Base-by-base conservation (phyloP, 192 early-diverging fungal species). In the Paraglomus brasilianum region DNA sequence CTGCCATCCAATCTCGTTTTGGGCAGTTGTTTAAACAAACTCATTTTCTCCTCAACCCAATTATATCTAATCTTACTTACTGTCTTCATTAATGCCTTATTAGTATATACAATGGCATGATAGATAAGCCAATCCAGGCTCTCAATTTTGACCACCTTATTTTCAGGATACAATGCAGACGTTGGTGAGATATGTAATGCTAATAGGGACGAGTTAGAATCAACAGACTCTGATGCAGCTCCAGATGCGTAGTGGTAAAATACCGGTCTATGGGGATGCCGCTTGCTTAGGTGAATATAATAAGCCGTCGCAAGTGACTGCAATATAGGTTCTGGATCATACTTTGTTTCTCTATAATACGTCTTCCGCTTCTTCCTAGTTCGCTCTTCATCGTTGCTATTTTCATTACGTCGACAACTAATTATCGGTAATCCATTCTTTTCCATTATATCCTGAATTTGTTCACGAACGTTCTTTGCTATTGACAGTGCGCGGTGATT, bases 41-140 rank as follows among this genome's bases (percentile, higher is more conserved):
- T 79, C 19, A 92, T 85, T 7, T 88, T 91, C 65, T 91, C 88
- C 38, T 91, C 89, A 50, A 95, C 81, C 95, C 95, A 97, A 11
- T 89, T 87, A 44, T 84, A 78, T 22, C 95, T 89, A 4, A 97
- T 88, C 43, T 94, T 94, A 1, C 93, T 96, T 11, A 92, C 92
- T 70, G 91, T 92, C 61, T 91, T 94, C 97, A 98, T 97, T 53
- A 95, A 92, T 65, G 96, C 97, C 72, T 93, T 96, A 64, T 87
- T 91, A 17, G 95, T 97, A 82, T 95, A 91, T 9, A 96, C 86
- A 8, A 98, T 84, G 55, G 93, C 88, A 66, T 94, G 90, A 74
- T 98, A 98, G 19, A 97, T 87, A 40, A 98, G 89, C 88, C 96
- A 98, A 64, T 97, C 95, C 24, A 96, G 82, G 51, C 88, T 80